phyloP scores from a whole-genome alignment of 148 eudicot species.

The Arbutus unedo region DNA sequence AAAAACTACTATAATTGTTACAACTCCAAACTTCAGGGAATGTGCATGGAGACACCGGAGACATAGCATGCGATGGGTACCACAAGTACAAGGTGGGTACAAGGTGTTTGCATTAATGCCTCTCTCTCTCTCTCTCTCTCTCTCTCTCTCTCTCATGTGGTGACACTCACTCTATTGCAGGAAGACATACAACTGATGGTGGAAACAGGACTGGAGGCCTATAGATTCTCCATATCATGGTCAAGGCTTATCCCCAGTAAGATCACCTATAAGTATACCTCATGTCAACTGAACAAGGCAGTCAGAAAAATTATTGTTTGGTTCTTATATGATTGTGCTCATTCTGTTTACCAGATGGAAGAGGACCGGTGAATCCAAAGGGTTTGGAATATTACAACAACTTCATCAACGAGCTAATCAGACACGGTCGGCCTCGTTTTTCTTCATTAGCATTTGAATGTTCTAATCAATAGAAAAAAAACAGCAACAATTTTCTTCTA shows the following conservation, averaged over 20 bases:
- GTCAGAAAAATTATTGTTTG: not conserved
- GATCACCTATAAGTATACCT: not conserved
- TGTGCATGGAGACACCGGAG: constrained; percentile 34
- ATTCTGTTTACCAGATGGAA: constrained; percentile 40
- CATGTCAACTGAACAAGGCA: not conserved
- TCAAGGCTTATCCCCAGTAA: constrained; percentile 62
- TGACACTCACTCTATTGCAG: constrained; percentile 25
- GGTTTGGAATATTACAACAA: constrained; percentile 54
- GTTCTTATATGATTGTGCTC: not conserved
- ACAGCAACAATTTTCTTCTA: not conserved
- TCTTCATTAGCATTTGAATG: constrained; percentile 8
- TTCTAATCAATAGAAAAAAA: not conserved
- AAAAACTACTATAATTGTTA: not conserved
- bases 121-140: not conserved
- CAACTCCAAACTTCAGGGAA: constrained; percentile 23
- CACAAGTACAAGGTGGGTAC: constrained; percentile 61
- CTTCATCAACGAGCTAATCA: constrained; percentile 51
- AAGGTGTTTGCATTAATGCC: not conserved
- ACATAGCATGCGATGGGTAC: constrained; percentile 53
- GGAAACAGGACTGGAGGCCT: constrained; percentile 62
- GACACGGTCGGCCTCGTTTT: constrained; percentile 31
- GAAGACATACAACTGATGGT: constrained; percentile 61
- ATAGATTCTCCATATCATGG: constrained; percentile 66
- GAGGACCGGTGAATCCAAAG: constrained; percentile 49
- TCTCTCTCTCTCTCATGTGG: not conserved